Evolutionary conservation across 495 filamentous ascomycete species (phyloP), one percentile per base, ranked within the genome.

Genomic region (Aspergillus panamensis): DNA sequence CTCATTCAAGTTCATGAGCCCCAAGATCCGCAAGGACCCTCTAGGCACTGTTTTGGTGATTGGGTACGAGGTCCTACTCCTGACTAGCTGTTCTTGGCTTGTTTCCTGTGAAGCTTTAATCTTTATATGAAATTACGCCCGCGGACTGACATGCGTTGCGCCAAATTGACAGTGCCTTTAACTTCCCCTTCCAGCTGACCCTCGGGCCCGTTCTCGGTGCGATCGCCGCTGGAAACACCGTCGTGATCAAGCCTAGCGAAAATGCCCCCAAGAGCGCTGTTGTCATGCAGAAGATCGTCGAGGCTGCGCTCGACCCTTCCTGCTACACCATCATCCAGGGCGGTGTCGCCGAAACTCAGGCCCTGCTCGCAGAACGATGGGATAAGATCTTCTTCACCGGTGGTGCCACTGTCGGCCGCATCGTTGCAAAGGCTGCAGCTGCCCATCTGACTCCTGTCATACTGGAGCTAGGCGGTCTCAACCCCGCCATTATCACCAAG

Each of bases 331-430:
- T 93, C 50, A 80, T 96, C 55, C 92, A 96, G 70, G 94, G 94
- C 52, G 83, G 77, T 8, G 66, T 96, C 31, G 77, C 86, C 21
- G 91, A 96, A 79, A 90, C 88, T 3, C 89, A 88, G 16, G 86
- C 86, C 6, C 74, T 97, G 33, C 78, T 98, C 12, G 83, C 91
- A 50, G 83, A 92, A 73, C 91, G 91, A 65, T 98, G 92, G 91
- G 92, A 95, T 73, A 96, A 96, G 80, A 93, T 98, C 63, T 93
- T 95, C 77, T 98, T 96, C 77, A 98, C 94, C 14, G 94, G 94
- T 45, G 82, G 81, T 60, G 75, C 79, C 10, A 75, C 66, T 35
- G 92, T 97, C 37, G 94, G 89, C 51, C 89, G 80, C 47, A 93
- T 97, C 72, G 85, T 98, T 62, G 84, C 91, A 20, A 90, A 91